phyloP scores from a whole-genome alignment of 345 rosid species.

The Dovyalis caffra region DNA sequence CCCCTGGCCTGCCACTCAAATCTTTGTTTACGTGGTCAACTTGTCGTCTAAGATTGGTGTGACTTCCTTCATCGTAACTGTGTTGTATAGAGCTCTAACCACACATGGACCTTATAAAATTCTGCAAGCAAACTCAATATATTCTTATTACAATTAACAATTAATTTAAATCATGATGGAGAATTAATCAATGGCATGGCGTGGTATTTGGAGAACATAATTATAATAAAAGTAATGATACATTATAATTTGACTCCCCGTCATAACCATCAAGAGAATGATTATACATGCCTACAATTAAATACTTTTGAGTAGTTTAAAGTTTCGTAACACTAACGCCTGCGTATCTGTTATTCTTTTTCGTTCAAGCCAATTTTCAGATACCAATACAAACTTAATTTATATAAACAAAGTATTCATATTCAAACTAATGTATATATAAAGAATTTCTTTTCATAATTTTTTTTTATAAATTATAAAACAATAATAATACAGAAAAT shows the following conservation, averaged over 20 bases:
- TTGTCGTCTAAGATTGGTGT: too few species aligned
- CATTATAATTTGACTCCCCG: not conserved
- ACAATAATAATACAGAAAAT: too few species aligned
- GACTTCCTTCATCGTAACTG: too few species aligned
- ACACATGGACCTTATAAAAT: accelerated
- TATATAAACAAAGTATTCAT: too few species aligned
- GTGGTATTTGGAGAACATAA: slow-evolving; percentile 11
- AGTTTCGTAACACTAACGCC: not conserved
- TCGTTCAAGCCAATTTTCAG: not conserved
- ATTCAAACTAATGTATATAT: too few species aligned
- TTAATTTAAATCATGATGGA: not conserved
- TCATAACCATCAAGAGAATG: not conserved
- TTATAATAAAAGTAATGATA: slow-evolving; percentile 5
- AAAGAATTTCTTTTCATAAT: too few species aligned
- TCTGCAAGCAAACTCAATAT: too few species aligned
- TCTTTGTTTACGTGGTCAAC: too few species aligned
- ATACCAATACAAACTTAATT: too few species aligned
- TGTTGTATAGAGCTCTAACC: too few species aligned
- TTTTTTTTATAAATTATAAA: too few species aligned
- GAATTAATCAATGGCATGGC: not conserved
- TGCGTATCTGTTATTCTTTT: not conserved
- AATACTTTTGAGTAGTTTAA: not conserved
- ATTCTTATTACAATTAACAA: not conserved
- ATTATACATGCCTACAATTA: not conserved
- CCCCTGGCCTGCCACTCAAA: too few species aligned